Evolutionary conservation across 345 rosid genomes (phyloP).

Genomic region (Alliaria petiolata): DNA sequence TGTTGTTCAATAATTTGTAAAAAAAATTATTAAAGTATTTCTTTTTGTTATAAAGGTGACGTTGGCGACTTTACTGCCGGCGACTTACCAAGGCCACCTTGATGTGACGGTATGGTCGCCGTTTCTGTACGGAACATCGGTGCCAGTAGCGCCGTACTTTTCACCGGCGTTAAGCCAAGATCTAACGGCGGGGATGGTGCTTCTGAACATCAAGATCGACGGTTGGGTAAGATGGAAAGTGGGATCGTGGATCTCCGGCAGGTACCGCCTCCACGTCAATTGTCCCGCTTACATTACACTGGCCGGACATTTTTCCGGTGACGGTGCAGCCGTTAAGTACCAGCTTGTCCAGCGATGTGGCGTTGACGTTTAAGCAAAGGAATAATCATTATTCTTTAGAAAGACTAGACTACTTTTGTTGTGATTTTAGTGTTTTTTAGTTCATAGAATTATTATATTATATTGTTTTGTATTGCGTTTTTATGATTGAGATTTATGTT

Average conservation of each 20-base stretch:
- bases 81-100: conserved; percentile 39
- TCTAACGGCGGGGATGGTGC: conserved; percentile 44
- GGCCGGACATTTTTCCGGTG: conserved; percentile 44
- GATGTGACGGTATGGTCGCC: conserved; percentile 85
- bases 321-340: conserved; percentile 58
- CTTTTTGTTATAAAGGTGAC: conserved; percentile 22
- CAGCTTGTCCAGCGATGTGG: conserved; percentile 55
- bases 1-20: background rate
- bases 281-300: conserved; percentile 59
- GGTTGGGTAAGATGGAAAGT: conserved; percentile 88
- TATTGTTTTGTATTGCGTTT: background rate
- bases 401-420: background rate
- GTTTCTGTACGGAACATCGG: conserved; percentile 47
- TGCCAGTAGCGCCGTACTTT: conserved; percentile 75
- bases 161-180: conserved; percentile 45
- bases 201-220: conserved; percentile 54
- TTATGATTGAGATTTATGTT: background rate
- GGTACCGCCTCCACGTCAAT: conserved; percentile 53
- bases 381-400: background rate
- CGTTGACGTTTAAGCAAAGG: conserved; percentile 53
- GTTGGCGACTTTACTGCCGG: conserved; percentile 27
- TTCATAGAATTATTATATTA: background rate
- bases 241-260: conserved; percentile 53
- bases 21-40: too few species aligned
- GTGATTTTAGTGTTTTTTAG: conserved; percentile 8